Conservation (phyloP, 2,329 filamentous ascomycete genomes). For the Talaromyces amestolkiae region DNA sequence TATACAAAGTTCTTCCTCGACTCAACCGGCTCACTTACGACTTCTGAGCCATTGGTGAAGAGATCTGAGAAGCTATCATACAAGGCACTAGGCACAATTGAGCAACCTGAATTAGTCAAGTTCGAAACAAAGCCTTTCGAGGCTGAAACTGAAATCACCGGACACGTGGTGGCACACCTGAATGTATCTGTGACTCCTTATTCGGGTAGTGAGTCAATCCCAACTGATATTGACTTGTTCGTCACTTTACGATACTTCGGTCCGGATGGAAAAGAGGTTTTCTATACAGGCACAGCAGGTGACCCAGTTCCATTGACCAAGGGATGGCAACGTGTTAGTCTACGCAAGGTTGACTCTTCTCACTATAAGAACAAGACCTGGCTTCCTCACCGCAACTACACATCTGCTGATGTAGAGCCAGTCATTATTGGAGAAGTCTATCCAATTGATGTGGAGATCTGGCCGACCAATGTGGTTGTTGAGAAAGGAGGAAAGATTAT, state of each 20-base stretch:
- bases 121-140: conserved; percentile 60
- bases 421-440: conserved; percentile 49
- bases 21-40: conserved; percentile 26
- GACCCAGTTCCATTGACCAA: conserved; percentile 55
- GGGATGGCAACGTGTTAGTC: conserved; percentile 54
- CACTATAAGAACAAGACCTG: conserved; percentile 41
- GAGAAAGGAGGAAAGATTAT: conserved; percentile 17
- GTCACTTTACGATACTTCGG: conserved; percentile 55
- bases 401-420: conserved; percentile 43
- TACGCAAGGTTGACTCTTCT: conserved; percentile 52
- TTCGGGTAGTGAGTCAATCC: conserved; percentile 36
- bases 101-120: conserved; percentile 54
- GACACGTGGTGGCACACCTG: conserved; percentile 63
- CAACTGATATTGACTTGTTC: conserved; percentile 55
- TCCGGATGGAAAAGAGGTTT: conserved; percentile 51
- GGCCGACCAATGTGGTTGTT: conserved; percentile 32
- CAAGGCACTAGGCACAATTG: conserved; percentile 57
- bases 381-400: conserved; percentile 50
- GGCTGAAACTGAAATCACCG: conserved; percentile 67
- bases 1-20: conserved; percentile 64
- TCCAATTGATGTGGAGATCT: conserved; percentile 43
- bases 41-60: background rate
- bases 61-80: conserved; percentile 52
- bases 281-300: conserved; percentile 56
- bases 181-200: conserved; percentile 56